These are phyloP conservation scores for Aspergillus avenaceus DNA, from an alignment of 495 filamentous ascomycete genomes.

Conservation along the genomic window DNA sequence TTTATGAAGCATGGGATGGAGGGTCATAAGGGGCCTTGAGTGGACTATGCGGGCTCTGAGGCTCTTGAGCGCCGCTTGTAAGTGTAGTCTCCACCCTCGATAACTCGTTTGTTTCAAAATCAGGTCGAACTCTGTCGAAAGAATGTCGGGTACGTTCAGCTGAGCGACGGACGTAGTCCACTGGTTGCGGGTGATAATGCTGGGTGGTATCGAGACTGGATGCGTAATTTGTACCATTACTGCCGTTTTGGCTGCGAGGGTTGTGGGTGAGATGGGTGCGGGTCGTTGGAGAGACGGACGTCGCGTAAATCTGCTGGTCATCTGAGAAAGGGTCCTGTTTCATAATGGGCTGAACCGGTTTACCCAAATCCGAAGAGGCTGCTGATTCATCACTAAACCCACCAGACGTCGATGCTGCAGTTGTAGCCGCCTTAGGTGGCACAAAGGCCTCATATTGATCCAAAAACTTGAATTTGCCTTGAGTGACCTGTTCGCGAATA, in stretches of 20 bases:
- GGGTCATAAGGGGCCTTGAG: constrained; percentile 35
- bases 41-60: constrained; percentile 28
- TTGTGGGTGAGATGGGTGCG: constrained; percentile 82
- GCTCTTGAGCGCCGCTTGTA: constrained; percentile 32
- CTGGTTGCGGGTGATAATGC: constrained; percentile 42
- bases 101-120: constrained; percentile 85
- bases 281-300: constrained; percentile 70
- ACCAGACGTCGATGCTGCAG: constrained; percentile 9
- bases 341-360: constrained; percentile 54
- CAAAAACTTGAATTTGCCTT: constrained; percentile 73
- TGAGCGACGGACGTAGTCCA: constrained; percentile 69
- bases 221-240: constrained; percentile 91
- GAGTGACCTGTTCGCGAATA: constrained; percentile 82
- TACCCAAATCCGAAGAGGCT: constrained; percentile 60
- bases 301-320: constrained; percentile 85
- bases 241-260: constrained; percentile 81
- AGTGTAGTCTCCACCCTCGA: constrained; percentile 78
- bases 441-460: constrained; percentile 48
- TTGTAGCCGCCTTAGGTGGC: constrained; percentile 24
- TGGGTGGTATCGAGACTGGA: constrained; percentile 51
- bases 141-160: constrained; percentile 68
- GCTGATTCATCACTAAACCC: constrained; percentile 42
- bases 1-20: constrained; percentile 31
- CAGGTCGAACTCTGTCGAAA: constrained; percentile 52
- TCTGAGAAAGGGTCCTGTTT: constrained; percentile 65